Base-by-base conservation (phyloP, 495 filamentous ascomycete genomes). In the Penicillium parvum region DNA sequence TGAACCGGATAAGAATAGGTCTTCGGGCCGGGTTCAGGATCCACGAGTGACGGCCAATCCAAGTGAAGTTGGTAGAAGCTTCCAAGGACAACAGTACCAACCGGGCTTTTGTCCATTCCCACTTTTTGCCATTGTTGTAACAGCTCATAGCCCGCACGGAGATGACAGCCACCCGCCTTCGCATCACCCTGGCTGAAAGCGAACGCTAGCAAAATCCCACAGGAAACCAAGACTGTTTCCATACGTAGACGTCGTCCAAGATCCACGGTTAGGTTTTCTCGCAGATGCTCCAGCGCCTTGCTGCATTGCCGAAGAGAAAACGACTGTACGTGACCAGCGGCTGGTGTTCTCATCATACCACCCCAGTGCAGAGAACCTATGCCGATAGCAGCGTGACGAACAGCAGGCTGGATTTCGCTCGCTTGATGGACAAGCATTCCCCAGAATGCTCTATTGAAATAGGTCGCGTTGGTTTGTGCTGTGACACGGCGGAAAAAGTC, bases 401-500 rank as follows among this genome's bases (percentile, higher is more conserved):
- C 66, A 5, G 73, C 72, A 0, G 74, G 73, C 43, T 76, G 69
- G 20, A 62, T 50, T 43, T 73, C 70, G 50, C 68, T 66, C 18
- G 69, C 66, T 46, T 75, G 73, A 25, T 75, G 63, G 6, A 77
- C 66, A 7, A 79, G 41, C 19, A 64, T 61, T 5, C 66, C 56
- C 74, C 73, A 77, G 43, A 79, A 77, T 37, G 57, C 56, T n/a
- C 60, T 49, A 35, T 66, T 63, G 41, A 69, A 63, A 28, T 60
- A 66, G 19, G 59, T 67, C 1, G 68, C 73, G 9, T 66, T 55
- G 30, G 58, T 65, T 22, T 62, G 65, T 9, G 64, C 64, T 57
- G 68, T 40, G 55, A 18, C 32, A 1, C 23, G 21, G 15, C 45
- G 46, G 29, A 57, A 50, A 35, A 52, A 57, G 25, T 47, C 45